phyloP scores from a whole-genome alignment of 768 basidiomycete genomes.

The Russula foetens region DNA sequence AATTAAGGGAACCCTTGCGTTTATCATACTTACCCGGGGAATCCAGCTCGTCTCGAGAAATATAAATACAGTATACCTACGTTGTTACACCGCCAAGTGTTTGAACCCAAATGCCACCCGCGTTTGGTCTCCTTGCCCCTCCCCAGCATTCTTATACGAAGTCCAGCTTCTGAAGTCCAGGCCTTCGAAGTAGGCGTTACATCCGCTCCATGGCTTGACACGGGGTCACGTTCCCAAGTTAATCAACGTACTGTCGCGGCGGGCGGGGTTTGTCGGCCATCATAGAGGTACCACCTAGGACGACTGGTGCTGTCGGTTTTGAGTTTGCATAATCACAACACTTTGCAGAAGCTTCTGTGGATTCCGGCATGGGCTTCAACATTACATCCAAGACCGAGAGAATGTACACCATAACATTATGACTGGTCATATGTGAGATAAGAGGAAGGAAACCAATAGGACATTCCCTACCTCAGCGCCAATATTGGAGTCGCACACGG shows the following conservation, averaged over 20 bases:
- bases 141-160: too few relatives aligned
- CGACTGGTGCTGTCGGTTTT: too few relatives aligned
- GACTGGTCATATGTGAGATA: background rate
- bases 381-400: background rate
- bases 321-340: background rate
- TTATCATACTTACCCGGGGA: too few relatives aligned
- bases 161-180: too few relatives aligned
- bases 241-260: background rate
- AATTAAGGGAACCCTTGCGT: too few relatives aligned
- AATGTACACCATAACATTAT: background rate
- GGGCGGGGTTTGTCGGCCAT: background rate
- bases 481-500: background rate
- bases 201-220: too few relatives aligned
- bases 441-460: background rate
- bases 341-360: background rate
- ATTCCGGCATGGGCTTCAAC: background rate
- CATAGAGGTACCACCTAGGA: background rate
- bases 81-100: too few relatives aligned
- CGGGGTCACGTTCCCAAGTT: background rate
- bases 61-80: too few relatives aligned
- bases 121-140: too few relatives aligned
- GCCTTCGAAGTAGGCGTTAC: too few relatives aligned
- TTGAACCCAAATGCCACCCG: too few relatives aligned
- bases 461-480: background rate
- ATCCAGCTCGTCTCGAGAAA: too few relatives aligned